Evolutionary conservation across 257 asterid species (phyloP).

Genomic region (Eustoma russellianum): DNA sequence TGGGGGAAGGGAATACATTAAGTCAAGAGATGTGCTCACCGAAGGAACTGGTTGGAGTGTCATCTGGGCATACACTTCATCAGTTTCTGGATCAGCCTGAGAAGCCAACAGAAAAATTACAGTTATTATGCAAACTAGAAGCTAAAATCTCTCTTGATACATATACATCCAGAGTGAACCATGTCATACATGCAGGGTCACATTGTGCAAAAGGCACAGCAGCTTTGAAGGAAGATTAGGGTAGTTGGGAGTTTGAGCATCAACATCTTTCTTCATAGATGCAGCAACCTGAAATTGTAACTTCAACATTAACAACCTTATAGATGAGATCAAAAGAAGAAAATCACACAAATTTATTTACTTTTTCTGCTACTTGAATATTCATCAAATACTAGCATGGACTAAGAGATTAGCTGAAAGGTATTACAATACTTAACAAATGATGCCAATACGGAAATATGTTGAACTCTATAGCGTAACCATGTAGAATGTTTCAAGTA

Average conservation of each 20-base stretch:
- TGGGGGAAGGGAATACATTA: too few species aligned
- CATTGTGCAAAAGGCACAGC: slow-evolving; percentile 71
- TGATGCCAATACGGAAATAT: too few species aligned
- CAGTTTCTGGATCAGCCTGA: slow-evolving; percentile 96
- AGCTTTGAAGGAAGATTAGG: slow-evolving; percentile 86
- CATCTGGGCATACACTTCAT: slow-evolving; percentile 93
- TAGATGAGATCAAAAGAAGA: neutral
- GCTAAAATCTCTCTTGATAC: neutral
- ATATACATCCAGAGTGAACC: neutral
- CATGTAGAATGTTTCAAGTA: too few species aligned
- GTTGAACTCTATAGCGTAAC: too few species aligned
- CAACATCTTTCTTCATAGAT: slow-evolving; percentile 75
- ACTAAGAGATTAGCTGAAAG: too few species aligned
- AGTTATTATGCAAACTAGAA: neutral
- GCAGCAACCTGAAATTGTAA: slow-evolving; percentile 67
- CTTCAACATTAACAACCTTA: neutral
- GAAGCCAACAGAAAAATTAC: slow-evolving; percentile 2
- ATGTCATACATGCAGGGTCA: slow-evolving; percentile 60
- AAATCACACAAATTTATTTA: neutral
- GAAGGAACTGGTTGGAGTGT: slow-evolving; percentile 86
- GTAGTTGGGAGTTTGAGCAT: slow-evolving; percentile 82
- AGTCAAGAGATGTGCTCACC: slow-evolving; percentile 21
- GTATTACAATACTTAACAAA: too few species aligned
- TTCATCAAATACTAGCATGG: too few species aligned
- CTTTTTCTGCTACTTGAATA: too few species aligned